Evolutionary conservation across 805 yeast species (phyloP).

Genomic region (Zygosaccharomyces pseudorouxii): DNA sequence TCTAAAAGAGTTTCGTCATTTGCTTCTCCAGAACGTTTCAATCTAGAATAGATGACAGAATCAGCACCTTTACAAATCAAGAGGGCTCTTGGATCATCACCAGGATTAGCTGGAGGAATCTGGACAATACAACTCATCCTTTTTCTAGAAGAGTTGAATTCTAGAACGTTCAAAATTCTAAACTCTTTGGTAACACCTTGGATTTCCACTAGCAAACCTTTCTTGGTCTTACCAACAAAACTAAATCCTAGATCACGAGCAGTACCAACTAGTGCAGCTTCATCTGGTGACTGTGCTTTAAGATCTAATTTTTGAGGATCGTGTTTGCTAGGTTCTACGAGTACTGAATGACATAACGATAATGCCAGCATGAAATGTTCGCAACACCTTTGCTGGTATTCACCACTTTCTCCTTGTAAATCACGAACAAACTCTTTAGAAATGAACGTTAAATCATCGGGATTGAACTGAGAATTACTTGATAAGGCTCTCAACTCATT

Average conservation of each 20-base stretch:
- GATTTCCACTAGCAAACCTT: slow-evolving; percentile 60
- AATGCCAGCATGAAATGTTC: slow-evolving; percentile 74
- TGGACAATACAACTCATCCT: slow-evolving; percentile 82
- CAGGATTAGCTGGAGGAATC: slow-evolving; percentile 47
- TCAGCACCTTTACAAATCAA: slow-evolving; percentile 84
- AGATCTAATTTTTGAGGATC: slow-evolving; percentile 52
- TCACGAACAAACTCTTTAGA: slow-evolving; percentile 65
- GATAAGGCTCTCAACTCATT: slow-evolving; percentile 39
- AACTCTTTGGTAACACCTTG: slow-evolving; percentile 70
- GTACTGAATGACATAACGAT: slow-evolving; percentile 75
- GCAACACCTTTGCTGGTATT: slow-evolving; percentile 49
- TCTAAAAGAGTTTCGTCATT: slow-evolving; percentile 46
- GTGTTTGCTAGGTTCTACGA: slow-evolving; percentile 60
- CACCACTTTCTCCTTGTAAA: slow-evolving; percentile 44
- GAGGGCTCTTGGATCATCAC: slow-evolving; percentile 53
- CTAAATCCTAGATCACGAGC: slow-evolving; percentile 74
- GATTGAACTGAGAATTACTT: slow-evolving; percentile 40
- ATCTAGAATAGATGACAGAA: slow-evolving; percentile 67
- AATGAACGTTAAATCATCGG: slow-evolving; percentile 64
- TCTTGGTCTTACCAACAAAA: slow-evolving; percentile 60
- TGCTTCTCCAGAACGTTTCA: slow-evolving; percentile 39
- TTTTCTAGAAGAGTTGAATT: slow-evolving; percentile 79
- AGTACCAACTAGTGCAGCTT: slow-evolving; percentile 78
- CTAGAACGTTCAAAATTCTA: slow-evolving; percentile 65
- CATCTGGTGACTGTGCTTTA: slow-evolving; percentile 84